Conservation (phyloP, 768 basidiomycete species). For the Pleurotus ostreatus region DNA sequence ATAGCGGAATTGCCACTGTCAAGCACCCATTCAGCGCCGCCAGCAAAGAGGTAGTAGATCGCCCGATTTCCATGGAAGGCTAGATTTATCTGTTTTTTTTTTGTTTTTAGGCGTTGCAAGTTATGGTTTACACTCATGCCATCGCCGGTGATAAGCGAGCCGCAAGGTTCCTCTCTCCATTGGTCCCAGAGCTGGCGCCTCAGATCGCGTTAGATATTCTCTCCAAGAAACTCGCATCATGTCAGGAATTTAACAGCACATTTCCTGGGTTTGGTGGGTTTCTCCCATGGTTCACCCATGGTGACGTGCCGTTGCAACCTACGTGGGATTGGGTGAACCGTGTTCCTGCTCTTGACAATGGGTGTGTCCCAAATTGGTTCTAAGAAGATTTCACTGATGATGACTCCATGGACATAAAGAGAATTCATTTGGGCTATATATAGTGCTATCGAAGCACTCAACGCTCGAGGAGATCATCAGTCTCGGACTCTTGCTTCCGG, state of each 20-base stretch:
- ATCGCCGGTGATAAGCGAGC: slow-evolving; percentile 16
- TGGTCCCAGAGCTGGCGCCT: slow-evolving; percentile 14
- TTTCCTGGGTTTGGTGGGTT: slow-evolving; percentile 24
- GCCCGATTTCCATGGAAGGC: too few relatives aligned
- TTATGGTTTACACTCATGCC: slow-evolving; percentile 20
- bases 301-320: slow-evolving; percentile 14
- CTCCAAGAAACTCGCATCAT: slow-evolving; percentile 15
- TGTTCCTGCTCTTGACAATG: slow-evolving; percentile 21
- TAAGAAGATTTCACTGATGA: background rate
- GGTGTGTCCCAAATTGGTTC: background rate
- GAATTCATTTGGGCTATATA: slow-evolving; percentile 22
- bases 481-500: slow-evolving; percentile 11
- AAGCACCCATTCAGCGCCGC: slow-evolving; percentile 20
- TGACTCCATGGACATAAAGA: background rate
- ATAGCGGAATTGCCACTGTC: slow-evolving; percentile 15
- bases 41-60: slow-evolving; percentile 16
- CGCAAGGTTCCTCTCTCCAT: slow-evolving; percentile 16
- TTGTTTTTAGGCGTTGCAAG: slow-evolving; percentile 14
- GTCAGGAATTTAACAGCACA: slow-evolving; percentile 16
- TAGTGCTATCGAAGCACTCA: slow-evolving; percentile 16
- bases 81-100: too few relatives aligned
- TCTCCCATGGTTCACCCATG: slow-evolving; percentile 17
- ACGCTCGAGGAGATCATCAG: slow-evolving; percentile 9
- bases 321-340: slow-evolving; percentile 22
- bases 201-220: slow-evolving; percentile 15